Evolutionary conservation across 257 asterid genomes (phyloP).

Genomic region (Rhazya stricta): DNA sequence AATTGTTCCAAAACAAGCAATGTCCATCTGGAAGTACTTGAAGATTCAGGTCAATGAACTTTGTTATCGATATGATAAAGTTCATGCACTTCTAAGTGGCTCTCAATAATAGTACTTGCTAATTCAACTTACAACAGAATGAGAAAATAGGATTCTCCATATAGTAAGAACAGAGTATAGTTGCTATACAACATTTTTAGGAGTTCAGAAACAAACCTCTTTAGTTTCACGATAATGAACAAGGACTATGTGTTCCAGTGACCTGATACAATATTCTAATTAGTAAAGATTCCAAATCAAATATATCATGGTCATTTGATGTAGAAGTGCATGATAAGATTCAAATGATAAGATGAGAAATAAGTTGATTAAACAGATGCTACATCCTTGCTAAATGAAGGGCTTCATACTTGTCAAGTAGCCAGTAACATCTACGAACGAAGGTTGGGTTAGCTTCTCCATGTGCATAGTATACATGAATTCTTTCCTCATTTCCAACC

Average conservation of each 20-base stretch:
- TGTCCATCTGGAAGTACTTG: neutral
- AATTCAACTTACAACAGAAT: neutral
- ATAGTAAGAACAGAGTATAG: neutral
- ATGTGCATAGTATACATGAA: slow-evolving; percentile 98
- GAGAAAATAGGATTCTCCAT: neutral
- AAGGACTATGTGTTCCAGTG: slow-evolving; percentile 85
- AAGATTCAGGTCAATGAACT: neutral
- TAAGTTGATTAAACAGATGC: slow-evolving; percentile 9
- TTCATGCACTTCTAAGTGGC: too few relatives aligned
- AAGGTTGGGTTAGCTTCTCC: slow-evolving; percentile 87
- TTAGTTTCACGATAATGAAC: slow-evolving; percentile 98
- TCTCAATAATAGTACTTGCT: neutral
- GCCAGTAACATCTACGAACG: slow-evolving; percentile 99
- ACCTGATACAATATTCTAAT: slow-evolving; percentile 47
- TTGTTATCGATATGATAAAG: neutral
- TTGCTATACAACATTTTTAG: neutral
- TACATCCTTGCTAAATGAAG: slow-evolving; percentile 16
- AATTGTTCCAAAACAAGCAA: neutral
- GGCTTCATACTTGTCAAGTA: slow-evolving; percentile 82
- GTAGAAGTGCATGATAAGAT: slow-evolving; percentile 11
- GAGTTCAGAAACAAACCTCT: slow-evolving; percentile 57
- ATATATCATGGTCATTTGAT: neutral
- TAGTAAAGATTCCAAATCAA: slow-evolving; percentile 7
- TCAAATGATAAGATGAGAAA: slow-evolving; percentile 12
- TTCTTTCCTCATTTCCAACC: slow-evolving; percentile 95